Evolutionary conservation across 495 filamentous ascomycete species (phyloP).

Genomic region (Aspergillus bertholletiae): DNA sequence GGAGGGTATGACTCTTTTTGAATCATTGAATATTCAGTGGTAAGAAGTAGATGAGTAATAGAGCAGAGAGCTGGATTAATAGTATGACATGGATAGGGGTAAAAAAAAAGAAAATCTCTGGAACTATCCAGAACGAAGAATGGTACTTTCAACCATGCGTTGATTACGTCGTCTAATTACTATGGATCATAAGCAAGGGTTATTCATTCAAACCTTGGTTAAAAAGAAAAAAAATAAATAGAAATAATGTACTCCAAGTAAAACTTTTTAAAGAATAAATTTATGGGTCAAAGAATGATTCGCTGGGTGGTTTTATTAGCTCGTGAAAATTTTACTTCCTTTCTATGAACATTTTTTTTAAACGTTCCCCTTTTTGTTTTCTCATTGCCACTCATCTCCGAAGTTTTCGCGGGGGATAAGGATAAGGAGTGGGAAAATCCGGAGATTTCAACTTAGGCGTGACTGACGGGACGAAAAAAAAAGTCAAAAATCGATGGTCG

Average conservation of each 20-base stretch:
- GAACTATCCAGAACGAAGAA: too few species aligned
- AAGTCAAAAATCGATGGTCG: conserved; percentile 16
- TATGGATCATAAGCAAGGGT: not conserved
- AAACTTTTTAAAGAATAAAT: not conserved
- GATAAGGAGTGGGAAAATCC: conserved; percentile 19
- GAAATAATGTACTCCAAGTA: too few species aligned
- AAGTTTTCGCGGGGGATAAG: conserved; percentile 21
- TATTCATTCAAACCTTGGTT: not conserved
- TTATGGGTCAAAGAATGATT: not conserved
- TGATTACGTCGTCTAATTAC: not conserved
- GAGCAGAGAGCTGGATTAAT: too few species aligned
- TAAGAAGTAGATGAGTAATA: too few species aligned
- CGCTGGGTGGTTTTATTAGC: not conserved
- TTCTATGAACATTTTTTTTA: conserved; percentile 1
- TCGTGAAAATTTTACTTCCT: not conserved
- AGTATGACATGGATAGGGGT: too few species aligned
- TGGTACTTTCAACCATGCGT: too few species aligned
- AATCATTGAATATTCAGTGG: too few species aligned
- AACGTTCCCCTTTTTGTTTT: conserved; percentile 2
- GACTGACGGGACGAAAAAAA: not conserved
- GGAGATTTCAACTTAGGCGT: conserved; percentile 11
- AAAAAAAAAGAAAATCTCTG: too few species aligned
- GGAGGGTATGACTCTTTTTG: too few species aligned
- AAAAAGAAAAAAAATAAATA: not conserved
- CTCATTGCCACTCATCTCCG: conserved; percentile 14